Conservation (phyloP, 1,139 yeast genomes). For the Pichia cactophila region DNA sequence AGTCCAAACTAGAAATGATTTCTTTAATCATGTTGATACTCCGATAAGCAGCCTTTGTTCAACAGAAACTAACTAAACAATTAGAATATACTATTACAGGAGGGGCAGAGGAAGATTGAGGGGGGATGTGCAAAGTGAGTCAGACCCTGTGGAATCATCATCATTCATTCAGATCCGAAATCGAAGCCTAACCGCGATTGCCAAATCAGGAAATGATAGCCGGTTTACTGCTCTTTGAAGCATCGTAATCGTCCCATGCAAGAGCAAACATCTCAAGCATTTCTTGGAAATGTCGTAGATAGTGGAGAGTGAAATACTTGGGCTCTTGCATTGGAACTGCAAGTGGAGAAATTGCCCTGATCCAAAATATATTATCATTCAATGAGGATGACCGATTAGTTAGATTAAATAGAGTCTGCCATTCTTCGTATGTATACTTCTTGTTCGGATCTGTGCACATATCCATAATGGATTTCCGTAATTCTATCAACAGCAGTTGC, state of each 20-base stretch:
- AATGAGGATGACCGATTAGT: slow-evolving; percentile 23
- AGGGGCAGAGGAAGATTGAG: too few relatives aligned
- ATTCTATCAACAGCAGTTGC: slow-evolving; percentile 19
- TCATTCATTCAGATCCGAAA: too few relatives aligned
- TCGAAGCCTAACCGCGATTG: too few relatives aligned
- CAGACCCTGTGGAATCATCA: too few relatives aligned
- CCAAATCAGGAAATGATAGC: not conserved
- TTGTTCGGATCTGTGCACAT: slow-evolving; percentile 29
- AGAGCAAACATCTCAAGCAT: slow-evolving; percentile 25
- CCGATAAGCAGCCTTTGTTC: not conserved
- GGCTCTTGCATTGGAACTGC: slow-evolving; percentile 62
- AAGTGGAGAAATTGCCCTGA: slow-evolving; percentile 49
- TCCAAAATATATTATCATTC: slow-evolving; percentile 27
- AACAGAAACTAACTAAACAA: too few relatives aligned
- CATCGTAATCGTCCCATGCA: slow-evolving; percentile 15
- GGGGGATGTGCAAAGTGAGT: too few relatives aligned
- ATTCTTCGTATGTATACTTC: slow-evolving; percentile 37
- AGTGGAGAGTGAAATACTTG: slow-evolving; percentile 46
- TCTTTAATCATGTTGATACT: slow-evolving; percentile 5
- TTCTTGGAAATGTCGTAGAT: slow-evolving; percentile 32
- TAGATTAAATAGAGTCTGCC: slow-evolving; percentile 34
- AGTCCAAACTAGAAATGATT: not conserved
- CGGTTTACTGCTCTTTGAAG: not conserved
- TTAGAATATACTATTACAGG: too few relatives aligned
- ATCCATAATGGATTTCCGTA: slow-evolving; percentile 18